Percentiles rank a stretch among this genome's conserved stretches.
Conservation (phyloP, 805 yeast species). For the Saturnispora dispora region DNA sequence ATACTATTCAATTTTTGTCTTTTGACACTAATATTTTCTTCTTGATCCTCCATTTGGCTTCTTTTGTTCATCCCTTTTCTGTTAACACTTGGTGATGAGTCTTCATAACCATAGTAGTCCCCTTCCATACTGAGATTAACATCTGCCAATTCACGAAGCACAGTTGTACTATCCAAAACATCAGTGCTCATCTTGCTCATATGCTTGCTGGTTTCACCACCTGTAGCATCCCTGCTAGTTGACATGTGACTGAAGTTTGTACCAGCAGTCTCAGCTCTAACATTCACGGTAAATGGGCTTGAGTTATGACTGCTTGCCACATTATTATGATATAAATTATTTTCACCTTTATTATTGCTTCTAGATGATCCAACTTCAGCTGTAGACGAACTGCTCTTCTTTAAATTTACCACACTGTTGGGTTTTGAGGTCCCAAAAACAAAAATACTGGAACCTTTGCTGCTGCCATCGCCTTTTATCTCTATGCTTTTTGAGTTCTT, state of each 20-base stretch:
- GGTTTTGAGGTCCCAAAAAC: not conserved
- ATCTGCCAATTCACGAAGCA: not conserved
- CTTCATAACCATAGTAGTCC: not conserved
- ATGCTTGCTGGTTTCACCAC: conserved; percentile 4
- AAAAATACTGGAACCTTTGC: not conserved
- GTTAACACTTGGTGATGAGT: conserved; percentile 4
- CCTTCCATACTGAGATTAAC: conserved; percentile 2
- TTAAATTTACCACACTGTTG: not conserved
- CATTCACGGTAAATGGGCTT: conserved; percentile 4
- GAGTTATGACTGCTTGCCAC: conserved; percentile 1
- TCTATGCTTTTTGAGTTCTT: not conserved
- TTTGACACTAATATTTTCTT: not conserved
- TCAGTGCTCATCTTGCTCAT: not conserved
- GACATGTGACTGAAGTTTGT: conserved; percentile 3
- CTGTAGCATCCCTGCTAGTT: conserved; percentile 2
- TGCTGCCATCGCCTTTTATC: not conserved
- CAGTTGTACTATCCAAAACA: not conserved
- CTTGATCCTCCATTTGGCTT: not conserved
- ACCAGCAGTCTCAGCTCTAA: conserved; percentile 5
- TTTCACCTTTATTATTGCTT: not conserved
- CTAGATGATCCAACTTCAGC: not conserved
- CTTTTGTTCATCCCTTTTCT: not conserved
- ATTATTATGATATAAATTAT: not conserved
- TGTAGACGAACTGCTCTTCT: not conserved
- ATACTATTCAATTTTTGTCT: not conserved